Percentiles rank a stretch among this genome's conserved stretches.
Conservation (phyloP, 306 rosid genomes). For the Nissolia schottii region DNA sequence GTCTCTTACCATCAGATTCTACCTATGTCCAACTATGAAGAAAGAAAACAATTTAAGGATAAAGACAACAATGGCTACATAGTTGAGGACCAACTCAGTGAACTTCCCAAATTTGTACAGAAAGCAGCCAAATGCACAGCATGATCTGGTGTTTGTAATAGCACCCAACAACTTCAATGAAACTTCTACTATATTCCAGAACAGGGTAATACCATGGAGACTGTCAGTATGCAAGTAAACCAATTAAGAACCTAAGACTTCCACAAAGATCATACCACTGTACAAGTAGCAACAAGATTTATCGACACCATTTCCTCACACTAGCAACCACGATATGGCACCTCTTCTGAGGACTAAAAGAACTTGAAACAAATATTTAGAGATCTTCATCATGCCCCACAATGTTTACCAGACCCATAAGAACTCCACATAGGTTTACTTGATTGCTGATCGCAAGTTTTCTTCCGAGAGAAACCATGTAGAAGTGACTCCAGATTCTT, state of each 20-base stretch:
- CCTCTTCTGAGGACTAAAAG: not conserved
- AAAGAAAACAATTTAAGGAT: constrained; percentile 36
- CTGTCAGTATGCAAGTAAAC: constrained; percentile 10
- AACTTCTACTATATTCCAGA: not conserved
- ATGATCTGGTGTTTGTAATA: constrained; percentile 19
- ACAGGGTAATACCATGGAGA: not conserved
- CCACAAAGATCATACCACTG: constrained; percentile 5
- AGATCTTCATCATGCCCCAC: constrained; percentile 1
- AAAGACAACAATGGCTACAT: constrained; percentile 18
- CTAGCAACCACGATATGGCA: constrained; percentile 1
- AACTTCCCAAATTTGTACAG: constrained; percentile 21
- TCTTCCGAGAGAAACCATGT: constrained; percentile 10
- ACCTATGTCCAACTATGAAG: constrained; percentile 39
- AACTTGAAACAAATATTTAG: constrained; percentile 16
- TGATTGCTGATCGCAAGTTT: not conserved
- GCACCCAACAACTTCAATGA: constrained; percentile 22
- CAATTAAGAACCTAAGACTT: constrained; percentile 21
- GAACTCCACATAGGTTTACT: constrained; percentile 15
- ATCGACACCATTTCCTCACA: constrained; percentile 17
- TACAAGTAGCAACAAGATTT: constrained; percentile 16
- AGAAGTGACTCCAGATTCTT: constrained; percentile 16
- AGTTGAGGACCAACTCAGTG: constrained; percentile 27
- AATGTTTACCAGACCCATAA: constrained; percentile 18
- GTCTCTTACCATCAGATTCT: constrained; percentile 35
- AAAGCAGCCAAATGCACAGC: constrained; percentile 28